A percentile compares a stretch with the other conserved stretches of the same genome.
Conservation (phyloP, 257 asterid genomes). For the Nemophila menziesii region DNA sequence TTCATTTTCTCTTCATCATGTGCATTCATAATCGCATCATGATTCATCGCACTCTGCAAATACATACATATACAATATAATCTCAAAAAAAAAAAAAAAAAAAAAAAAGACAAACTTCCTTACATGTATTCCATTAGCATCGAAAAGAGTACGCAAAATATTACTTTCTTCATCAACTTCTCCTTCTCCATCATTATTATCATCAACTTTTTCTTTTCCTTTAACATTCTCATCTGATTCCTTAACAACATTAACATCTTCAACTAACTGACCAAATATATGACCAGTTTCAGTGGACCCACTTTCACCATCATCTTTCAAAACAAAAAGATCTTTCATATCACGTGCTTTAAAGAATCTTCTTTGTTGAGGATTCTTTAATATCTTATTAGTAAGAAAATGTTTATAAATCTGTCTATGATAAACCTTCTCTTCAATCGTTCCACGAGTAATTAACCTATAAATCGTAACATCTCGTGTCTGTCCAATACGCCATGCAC, state of each 20-base stretch:
- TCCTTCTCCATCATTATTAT: constrained; percentile 24
- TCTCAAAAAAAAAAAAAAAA: not conserved
- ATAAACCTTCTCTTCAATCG: constrained; percentile 98
- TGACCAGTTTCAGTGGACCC: constrained; percentile 77
- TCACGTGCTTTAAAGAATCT: constrained; percentile 95
- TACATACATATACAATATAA: not conserved
- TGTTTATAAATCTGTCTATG: constrained; percentile 97
- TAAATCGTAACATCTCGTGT: constrained; percentile 76
- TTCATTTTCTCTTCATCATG: constrained; percentile 71
- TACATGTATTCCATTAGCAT: constrained; percentile 86
- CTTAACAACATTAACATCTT: constrained; percentile 56
- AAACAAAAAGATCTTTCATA: constrained; percentile 86
- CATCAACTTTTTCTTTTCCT: constrained; percentile 23
- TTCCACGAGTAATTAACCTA: constrained; percentile 93
- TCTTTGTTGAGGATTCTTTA: constrained; percentile 94
- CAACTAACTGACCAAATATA: constrained; percentile 70
- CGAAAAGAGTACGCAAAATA: constrained; percentile 69
- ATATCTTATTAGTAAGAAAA: constrained; percentile 86
- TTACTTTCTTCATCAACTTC: constrained; percentile 60
- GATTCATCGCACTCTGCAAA: constrained; percentile 84
- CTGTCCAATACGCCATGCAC: constrained; percentile 99
- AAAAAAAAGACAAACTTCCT: constrained; percentile 26
- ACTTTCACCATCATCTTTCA: constrained; percentile 67
- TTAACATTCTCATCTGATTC: constrained; percentile 17
- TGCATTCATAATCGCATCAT: constrained; percentile 83